Base-by-base conservation (phyloP, 2,329 filamentous ascomycete genomes). In the Alternaria tenuissima region DNA sequence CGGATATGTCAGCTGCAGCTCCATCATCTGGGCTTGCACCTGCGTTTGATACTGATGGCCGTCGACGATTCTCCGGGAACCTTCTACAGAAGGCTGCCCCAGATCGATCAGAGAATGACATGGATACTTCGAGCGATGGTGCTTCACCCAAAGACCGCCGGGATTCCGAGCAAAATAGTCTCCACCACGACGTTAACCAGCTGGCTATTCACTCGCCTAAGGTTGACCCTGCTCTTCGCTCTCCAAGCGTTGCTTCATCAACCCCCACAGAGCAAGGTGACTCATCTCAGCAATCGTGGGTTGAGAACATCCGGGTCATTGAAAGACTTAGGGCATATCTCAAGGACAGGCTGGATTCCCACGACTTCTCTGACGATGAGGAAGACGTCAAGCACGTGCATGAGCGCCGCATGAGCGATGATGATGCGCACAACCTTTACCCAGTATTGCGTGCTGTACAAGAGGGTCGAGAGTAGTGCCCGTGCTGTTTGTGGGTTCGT, bases 11-110 rank as follows among this genome's bases (percentile, higher is more conserved):
- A 41, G 87, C 89, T 38, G 89, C 85, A n/a, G 86, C 86, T 12
- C 86, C 87, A 3, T 83, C 91, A 2, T 88, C 91, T 14, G 90
- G 89, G 22, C 85, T 94, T 16, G 91, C 90, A 32, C 84, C 84
- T 32, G 82, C 85, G 32, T 88, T 87, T 69, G 87, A 89, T 65
- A 80, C 83, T 54, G 85, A 88, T 57, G 85, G 87, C 57, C 85
- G 86, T 57, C 85, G 87, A 53, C 83, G 87, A 51, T 89, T 88
- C 76, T 86, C 85, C 47, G 87, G 87, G 48, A 86, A 87, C 59
- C 84, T 86, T 61, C 77, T 89, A 51, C 87, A 89, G 61, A 80
- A 80, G 66, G 75, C 76, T 53, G 77, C 77, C 30, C 77, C 76
- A 5, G 76, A 71, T 54, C 70, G 75, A 54, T 69, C 66, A 20